These are phyloP conservation scores for Citrullus amarus DNA, from an alignment of 306 rosid genomes.

Conservation along the genomic window DNA sequence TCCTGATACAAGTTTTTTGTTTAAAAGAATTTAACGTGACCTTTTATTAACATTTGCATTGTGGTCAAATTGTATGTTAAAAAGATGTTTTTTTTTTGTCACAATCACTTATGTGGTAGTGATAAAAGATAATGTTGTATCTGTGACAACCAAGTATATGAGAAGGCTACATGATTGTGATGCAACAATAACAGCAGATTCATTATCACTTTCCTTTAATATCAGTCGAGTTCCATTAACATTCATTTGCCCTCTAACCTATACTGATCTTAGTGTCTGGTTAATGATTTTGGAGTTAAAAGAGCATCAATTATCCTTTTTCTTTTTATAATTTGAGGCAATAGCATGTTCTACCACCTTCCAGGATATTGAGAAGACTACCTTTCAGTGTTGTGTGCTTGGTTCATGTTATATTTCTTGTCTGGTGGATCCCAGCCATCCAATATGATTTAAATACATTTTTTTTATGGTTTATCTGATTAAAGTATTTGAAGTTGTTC, in stretches of 20 bases:
- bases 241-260: not conserved
- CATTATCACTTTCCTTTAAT: not conserved
- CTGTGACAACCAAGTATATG: not conserved
- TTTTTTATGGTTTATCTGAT: not conserved
- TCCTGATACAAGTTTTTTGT: not conserved
- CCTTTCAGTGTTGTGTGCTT: not conserved
- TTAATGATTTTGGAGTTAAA: not conserved
- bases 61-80: not conserved
- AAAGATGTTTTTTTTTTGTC: not conserved
- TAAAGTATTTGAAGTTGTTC: not conserved
- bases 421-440: not conserved
- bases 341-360: not conserved
- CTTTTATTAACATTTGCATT: not conserved
- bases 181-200: not conserved
- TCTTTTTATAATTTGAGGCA: not conserved
- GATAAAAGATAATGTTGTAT: not conserved
- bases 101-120: not conserved
- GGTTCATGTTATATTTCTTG: conserved; percentile 3
- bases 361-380: not conserved
- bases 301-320: not conserved
- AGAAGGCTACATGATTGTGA: not conserved
- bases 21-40: not conserved
- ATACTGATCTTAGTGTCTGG: not conserved
- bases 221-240: not conserved
- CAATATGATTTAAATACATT: not conserved